Evolutionary conservation across 306 rosid species (phyloP).

Genomic region (Pachyrhizus erosus): DNA sequence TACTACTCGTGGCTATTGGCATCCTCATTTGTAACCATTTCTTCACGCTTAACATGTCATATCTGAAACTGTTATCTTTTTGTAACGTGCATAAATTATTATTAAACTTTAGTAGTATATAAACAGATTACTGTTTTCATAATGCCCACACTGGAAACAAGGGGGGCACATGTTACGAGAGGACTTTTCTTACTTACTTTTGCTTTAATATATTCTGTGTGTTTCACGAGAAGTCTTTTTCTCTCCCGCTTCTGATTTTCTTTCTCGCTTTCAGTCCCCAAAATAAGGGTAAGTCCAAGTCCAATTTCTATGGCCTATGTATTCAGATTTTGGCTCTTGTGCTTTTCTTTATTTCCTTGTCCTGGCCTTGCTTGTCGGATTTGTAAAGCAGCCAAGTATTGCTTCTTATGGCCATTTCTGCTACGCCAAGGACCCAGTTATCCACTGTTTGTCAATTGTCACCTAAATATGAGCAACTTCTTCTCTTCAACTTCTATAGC

Average conservation of each 20-base stretch:
- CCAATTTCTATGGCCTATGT: constrained; percentile 39
- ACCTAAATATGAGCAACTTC: constrained; percentile 44
- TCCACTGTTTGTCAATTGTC: constrained; percentile 37
- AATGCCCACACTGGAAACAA: constrained; percentile 66
- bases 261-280: constrained; percentile 57
- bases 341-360: constrained; percentile 51
- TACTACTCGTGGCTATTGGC: background rate
- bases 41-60: background rate
- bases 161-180: constrained; percentile 71
- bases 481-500: constrained; percentile 39
- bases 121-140: constrained; percentile 30
- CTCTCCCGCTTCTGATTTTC: constrained; percentile 29
- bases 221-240: constrained; percentile 57
- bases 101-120: background rate
- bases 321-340: constrained; percentile 58
- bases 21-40: background rate
- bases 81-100: background rate
- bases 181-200: constrained; percentile 30
- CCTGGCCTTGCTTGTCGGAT: constrained; percentile 50
- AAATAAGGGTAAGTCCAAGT: constrained; percentile 51
- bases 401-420: constrained; percentile 39
- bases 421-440: constrained; percentile 25
- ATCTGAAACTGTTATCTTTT: background rate
- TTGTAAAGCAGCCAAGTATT: constrained; percentile 42
- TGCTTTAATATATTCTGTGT: constrained; percentile 53